Evolutionary conservation across 805 yeast species (phyloP).

Genomic region (Metschnikowia picachoensis): DNA sequence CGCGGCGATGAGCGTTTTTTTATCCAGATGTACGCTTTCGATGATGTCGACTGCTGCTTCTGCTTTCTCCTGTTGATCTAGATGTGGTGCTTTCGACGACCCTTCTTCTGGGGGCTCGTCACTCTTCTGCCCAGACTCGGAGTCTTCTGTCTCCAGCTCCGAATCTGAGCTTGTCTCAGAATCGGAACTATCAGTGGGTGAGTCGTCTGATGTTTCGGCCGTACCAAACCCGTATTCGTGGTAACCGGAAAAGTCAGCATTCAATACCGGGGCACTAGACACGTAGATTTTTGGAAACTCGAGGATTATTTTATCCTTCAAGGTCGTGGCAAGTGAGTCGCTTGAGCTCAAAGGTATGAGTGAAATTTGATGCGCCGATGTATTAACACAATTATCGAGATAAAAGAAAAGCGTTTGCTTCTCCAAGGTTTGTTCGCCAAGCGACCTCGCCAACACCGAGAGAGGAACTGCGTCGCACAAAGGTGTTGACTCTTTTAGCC

Average conservation of each 20-base stretch:
- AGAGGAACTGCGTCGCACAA: conserved; percentile 42
- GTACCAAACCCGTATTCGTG: conserved; percentile 12
- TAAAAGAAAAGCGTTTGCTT: conserved; percentile 29
- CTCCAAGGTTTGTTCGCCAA: conserved; percentile 15
- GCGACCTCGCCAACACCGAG: conserved; percentile 24
- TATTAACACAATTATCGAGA: conserved; percentile 30
- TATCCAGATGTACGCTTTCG: too few species aligned
- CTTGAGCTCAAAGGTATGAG: conserved; percentile 36
- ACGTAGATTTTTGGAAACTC: conserved; percentile 75
- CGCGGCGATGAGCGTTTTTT: too few species aligned
- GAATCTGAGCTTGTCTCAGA: conserved; percentile 6
- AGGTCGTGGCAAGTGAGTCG: conserved; percentile 41
- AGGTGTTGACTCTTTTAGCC: conserved; percentile 35
- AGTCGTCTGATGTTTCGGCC: conserved; percentile 17
- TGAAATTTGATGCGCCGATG: conserved; percentile 15
- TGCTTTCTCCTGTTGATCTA: too few species aligned
- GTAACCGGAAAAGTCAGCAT: conserved; percentile 1
- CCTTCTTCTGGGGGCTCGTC: conserved; percentile 35
- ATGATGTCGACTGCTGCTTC: too few species aligned
- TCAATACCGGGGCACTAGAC: conserved; percentile 15
- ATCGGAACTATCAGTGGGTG: background rate
- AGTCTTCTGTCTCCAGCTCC: conserved; percentile 10
- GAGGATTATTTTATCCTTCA: conserved; percentile 58
- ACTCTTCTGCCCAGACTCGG: conserved; percentile 11
- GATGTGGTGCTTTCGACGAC: conserved; percentile 22